Evolutionary conservation across 1,284 basidiomycete genomes (phyloP), one percentile per base, ranked within the genome.

Genomic region (Cryptococcus deneoformans): DNA sequence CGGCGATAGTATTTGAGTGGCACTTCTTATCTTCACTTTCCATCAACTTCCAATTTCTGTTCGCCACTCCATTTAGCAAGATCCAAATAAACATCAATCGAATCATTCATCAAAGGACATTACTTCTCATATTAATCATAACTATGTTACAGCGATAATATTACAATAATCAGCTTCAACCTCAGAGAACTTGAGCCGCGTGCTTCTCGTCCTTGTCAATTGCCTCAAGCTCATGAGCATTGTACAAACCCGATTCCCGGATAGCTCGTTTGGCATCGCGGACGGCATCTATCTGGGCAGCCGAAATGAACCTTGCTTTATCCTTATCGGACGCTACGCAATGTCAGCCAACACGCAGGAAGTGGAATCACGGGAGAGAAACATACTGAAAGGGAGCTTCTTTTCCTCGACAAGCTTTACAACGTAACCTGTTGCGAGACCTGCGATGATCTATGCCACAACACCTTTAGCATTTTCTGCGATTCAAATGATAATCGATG

Each of bases 341-440:
- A 29, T 29, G 36, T 6, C 12, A 37, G 48, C n/a, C 37, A 24
- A 39, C 16, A 20, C 11, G 35, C n/a, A 53, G 57, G 53, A 42
- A 29, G 16, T 8, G 11, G 34, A 44, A 20, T 35, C 29, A 29
- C 29, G 29, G 36, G 46, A 20, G 34, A 11, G 20, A 20, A 11
- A 66, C 69, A 61, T 53, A 69, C 69, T 61, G 61, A 72, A 72
- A 9, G 70, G 70, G 10, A 72, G 59, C 42, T 57, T 55, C 50
- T 68, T 70, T 59, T 72, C 70, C 16, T 72, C 70, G 37, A 72
- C 61, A 20, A 72, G 48, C 43, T 63, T 66, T 36, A 62, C 59
- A 7, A 64, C 68, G 37, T 59, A 63, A 6, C 65, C 67, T 16
- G 59, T 54, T 0, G 70, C 68, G 6, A 72, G 52, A 12, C 65